These are phyloP conservation scores for Solanum hybrid DNA, from an alignment of 305 asterid species.

Conservation along the genomic window DNA sequence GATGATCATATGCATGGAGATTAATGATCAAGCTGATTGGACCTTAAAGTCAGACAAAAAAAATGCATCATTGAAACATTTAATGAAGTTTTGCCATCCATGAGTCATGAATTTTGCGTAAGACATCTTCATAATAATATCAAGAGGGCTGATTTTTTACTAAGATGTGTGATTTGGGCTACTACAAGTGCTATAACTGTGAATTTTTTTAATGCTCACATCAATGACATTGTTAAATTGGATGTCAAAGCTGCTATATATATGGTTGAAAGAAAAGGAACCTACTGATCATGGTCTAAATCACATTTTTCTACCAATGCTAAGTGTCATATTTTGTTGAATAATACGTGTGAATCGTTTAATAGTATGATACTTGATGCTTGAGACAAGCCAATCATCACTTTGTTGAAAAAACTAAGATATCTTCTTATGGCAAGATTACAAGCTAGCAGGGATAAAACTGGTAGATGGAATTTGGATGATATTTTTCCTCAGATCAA, in stretches of 20 bases:
- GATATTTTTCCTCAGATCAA: neutral
- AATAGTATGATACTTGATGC: neutral
- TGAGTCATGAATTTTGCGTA: neutral
- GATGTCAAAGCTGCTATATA: neutral
- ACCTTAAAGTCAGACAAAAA: neutral
- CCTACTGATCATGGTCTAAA: neutral
- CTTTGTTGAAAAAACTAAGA: neutral
- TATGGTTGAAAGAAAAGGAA: neutral
- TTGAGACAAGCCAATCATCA: neutral
- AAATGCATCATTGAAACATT: neutral
- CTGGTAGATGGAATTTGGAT: neutral
- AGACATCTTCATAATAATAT: neutral
- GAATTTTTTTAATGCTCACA: neutral
- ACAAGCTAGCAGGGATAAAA: neutral
- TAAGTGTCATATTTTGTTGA: neutral
- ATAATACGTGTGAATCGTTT: neutral
- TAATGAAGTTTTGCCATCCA: neutral
- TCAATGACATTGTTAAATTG: neutral
- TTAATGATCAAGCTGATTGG: neutral
- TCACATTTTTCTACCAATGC: neutral
- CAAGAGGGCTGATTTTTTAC: neutral
- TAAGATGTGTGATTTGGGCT: neutral
- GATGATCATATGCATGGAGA: neutral
- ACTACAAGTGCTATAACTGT: neutral
- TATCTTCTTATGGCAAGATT: neutral